Evolutionary conservation across 1,284 basidiomycete genomes (phyloP), one percentile per base, ranked within the genome.

Genomic region (Inonotus hispidus): DNA sequence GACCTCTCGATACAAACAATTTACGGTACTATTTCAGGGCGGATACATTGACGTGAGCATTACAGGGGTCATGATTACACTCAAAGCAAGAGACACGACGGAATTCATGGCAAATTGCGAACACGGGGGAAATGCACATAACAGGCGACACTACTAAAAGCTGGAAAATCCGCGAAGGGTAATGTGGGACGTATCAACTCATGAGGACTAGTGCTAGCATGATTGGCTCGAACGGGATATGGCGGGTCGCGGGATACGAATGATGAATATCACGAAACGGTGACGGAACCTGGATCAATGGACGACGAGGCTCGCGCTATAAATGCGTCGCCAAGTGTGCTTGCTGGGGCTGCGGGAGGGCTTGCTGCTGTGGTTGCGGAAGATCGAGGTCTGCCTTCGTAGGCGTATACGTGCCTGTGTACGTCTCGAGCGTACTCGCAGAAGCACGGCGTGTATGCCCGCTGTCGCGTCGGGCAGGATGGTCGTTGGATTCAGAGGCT

Each of bases 371-470:
- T 14, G 56, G 58, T 25, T 10, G 47, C 25, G 38, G 43, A 3
- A 41, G 49, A 4, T 59, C 49, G 58, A 29, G 13, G 13, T 35
- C 38, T 35, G 39, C 35, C 32, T 32, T 19, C 23, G 11, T 23
- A n/a, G 52, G 13, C 14, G 53, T 21, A 10, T 25, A 5, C 5
- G 35, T 13, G 19, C 8, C n/a, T 2, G 53, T 41, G 54, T 38
- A 41, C 27, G 61, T 63, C 13, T 57, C 37, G 14, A 47, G 19
- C 13, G 57, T 59, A 21, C 56, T 63, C 38, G 21, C 16, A 13
- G 61, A 63, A 5, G n/a, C 56, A 19, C 52, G 52, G 4, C 57
- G 21, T 27, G 27, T 38, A 38, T 23, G 23, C n/a, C 37, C 32
- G 38, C 16, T 19, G 29, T 41, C 23, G 27, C 27, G 27, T 16